A percentile compares a stretch with the other conserved stretches of the same genome.
Conservation (phyloP, 2,329 filamentous ascomycete species). For the Arthrinium phaeospermum region DNA sequence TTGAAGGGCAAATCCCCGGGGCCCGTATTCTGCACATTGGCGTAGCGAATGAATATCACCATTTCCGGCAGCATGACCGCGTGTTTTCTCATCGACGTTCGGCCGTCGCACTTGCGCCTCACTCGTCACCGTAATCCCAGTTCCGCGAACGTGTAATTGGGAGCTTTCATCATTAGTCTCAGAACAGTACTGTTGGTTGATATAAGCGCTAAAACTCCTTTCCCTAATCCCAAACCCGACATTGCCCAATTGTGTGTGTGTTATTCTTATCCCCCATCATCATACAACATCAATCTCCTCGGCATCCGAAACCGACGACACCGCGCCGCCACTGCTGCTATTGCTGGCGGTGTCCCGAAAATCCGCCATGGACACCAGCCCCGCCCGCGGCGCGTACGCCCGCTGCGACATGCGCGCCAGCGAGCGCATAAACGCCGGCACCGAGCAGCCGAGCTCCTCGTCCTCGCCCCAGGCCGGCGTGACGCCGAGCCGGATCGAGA, state of each 20-base stretch:
- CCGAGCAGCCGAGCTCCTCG: constrained; percentile 3
- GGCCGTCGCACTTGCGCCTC: too few relatives aligned
- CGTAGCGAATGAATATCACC: background rate
- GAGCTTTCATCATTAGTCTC: background rate
- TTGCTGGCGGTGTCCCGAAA: background rate
- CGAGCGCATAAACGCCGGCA: background rate
- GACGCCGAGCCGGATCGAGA: background rate
- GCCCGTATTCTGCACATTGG: background rate
- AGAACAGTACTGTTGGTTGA: background rate
- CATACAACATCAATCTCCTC: background rate
- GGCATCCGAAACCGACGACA: background rate
- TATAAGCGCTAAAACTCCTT: background rate
- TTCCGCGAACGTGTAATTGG: background rate
- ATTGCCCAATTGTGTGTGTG: background rate
- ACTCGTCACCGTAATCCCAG: too few relatives aligned
- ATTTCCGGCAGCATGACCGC: background rate
- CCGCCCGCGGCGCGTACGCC: background rate
- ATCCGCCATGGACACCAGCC: background rate
- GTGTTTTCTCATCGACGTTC: too few relatives aligned
- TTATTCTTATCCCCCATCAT: background rate
- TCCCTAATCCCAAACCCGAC: background rate
- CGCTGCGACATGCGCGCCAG: background rate
- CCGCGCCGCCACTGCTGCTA: background rate
- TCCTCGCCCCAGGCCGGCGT: background rate
- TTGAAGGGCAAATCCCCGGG: background rate